Evolutionary conservation across 2,329 filamentous ascomycete species (phyloP), one percentile per base, ranked within the genome.

Genomic region (Penicillium oxalicum): DNA sequence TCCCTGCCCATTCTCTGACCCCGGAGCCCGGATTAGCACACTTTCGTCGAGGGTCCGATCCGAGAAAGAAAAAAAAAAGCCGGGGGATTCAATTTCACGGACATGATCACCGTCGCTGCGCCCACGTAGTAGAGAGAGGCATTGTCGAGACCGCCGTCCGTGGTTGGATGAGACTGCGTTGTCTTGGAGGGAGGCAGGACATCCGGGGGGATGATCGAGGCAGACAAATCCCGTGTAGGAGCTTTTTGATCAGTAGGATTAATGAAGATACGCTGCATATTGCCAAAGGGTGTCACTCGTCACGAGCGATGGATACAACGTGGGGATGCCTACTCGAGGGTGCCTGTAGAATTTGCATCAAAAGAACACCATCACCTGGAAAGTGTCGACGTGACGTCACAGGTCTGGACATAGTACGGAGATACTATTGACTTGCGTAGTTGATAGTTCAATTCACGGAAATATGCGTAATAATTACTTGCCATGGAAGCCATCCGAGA

Each of bases 111-210:
- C 6, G 68, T 72, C 3, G 69, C 70, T 5, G 64, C 71, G 6
- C 70, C 70, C 4, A 72, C 59, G 40, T 71, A 72, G 37, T 65
- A 66, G 3, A 73, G 45, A 3, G 62, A 64, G 32, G 65, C 70
- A 58, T 71, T 69, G 38, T 68, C 64, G 0, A 52, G 53, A 6
- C 60, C 65, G 12, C 51, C 24, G 12, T 52, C 58, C 2, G 62
- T 60, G 1, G 29, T 32, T 2, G 75, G 74, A 56, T 76, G 70
- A 4, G 70, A 44, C 49, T 74, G 74, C 39, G 66, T 72, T 40
- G 70, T 64, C 53, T 73, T 76, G n/a, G 74, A 67, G 7, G 62
- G 53, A 6, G 75, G 74, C 0, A 77, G 59, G 7, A 60, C 53
- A 11, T 58, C 46, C 2, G 73, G 66, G 4, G 68, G 50, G 8